Base-by-base conservation (phyloP, 78 protist genomes). In the Dictyostelium purpureum region DNA sequence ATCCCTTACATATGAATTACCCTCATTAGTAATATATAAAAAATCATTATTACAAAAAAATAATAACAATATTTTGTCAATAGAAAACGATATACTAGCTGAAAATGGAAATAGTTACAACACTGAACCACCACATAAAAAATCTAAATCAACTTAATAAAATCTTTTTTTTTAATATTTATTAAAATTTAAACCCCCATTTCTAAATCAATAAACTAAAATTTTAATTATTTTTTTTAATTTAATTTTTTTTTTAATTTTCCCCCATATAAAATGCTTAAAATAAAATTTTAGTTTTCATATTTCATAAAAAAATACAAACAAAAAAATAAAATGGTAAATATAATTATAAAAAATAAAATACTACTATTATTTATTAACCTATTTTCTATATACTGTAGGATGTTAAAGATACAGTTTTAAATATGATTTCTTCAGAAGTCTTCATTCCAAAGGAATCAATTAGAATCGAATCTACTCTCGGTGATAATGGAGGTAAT, bases 1-100 rank as follows among this genome's bases (percentile, higher is more conserved):
- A n/a, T n/a, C n/a, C n/a, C n/a, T n/a, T n/a, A n/a, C n/a, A n/a
- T 63, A 63, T 63, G 71, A 63, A 63, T 28, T 63, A 63, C 71
- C 71, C 0, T 63, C 42, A 16, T 63, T 63, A 63, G 18, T 63
- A 63, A 63, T 63, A 1, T 63, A 33, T 31, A 63, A 63, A 63
- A 63, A 63, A 31, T 63, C 71, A 31, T 33, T 21, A 9, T 63
- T 63, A 18, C 24, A 63, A 28, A 31, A 31, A 28, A 61, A 61
- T 28, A 33, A 61, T 28, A 61, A 24, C 26, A 28, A n/a, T 33
- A 63, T 33, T 14, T 28, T 11, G 33, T 35, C 21, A 63, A n/a
- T n/a, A n/a, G n/a, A n/a, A n/a, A n/a, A n/a, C n/a, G n/a, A n/a
- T n/a, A n/a, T n/a, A n/a, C n/a, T n/a, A n/a, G n/a, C n/a, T n/a